These are phyloP conservation scores for Populus euphratica DNA, from an alignment of 345 rosid species.

Conservation along the genomic window DNA sequence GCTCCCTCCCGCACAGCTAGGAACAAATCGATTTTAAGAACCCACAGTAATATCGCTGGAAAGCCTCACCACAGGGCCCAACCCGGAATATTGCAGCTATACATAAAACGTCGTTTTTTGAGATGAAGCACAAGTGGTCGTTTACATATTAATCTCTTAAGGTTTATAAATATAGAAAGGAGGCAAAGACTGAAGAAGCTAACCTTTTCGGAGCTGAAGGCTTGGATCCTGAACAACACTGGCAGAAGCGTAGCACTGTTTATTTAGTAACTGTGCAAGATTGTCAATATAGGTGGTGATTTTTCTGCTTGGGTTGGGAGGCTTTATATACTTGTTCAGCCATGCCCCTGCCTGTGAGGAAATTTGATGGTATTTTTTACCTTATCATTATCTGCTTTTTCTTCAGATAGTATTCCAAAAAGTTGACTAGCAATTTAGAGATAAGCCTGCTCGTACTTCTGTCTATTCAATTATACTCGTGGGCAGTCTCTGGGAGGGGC, in stretches of 20 bases:
- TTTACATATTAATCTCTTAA: neutral
- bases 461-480: constrained; percentile 16
- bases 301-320: constrained; percentile 6
- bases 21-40: neutral
- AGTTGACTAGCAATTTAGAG: constrained; percentile 21
- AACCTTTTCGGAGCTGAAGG: neutral
- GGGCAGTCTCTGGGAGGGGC: constrained; percentile 13
- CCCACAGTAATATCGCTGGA: neutral
- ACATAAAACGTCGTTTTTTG: neutral
- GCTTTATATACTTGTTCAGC: constrained; percentile 34
- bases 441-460: constrained; percentile 20
- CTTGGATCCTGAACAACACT: neutral
- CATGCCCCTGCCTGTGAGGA: constrained; percentile 15
- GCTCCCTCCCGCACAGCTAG: neutral
- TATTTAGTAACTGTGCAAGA: neutral
- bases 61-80: neutral
- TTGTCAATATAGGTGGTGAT: constrained; percentile 17
- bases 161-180: neutral
- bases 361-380: constrained; percentile 6
- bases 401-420: constrained; percentile 28
- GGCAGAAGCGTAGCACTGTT: neutral
- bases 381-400: constrained; percentile 12
- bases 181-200: neutral
- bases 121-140: neutral
- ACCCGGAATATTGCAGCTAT: neutral